Percentiles rank a stretch among this genome's conserved stretches.
Conservation (phyloP, 2,329 filamentous ascomycete genomes). For the Talaromyces sp. region DNA sequence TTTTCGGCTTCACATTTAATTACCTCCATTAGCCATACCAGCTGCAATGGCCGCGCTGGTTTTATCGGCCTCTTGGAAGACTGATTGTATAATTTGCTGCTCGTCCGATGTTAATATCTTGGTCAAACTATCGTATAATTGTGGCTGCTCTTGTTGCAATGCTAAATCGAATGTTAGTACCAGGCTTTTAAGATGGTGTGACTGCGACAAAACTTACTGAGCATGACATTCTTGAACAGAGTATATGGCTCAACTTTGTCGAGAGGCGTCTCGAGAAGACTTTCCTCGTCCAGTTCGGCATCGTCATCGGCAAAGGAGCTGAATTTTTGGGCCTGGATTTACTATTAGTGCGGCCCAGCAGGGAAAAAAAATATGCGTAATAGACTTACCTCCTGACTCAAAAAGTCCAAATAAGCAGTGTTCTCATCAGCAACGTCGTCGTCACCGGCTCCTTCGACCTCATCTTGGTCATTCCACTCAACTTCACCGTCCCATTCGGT, state of each 20-base stretch:
- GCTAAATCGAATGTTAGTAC: slow-evolving; percentile 47
- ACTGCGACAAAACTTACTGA: slow-evolving; percentile 59
- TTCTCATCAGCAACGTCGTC: slow-evolving; percentile 79
- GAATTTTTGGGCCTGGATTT: slow-evolving; percentile 70
- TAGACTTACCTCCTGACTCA: slow-evolving; percentile 71
- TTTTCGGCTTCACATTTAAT: neutral
- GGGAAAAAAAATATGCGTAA: neutral
- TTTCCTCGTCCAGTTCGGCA: slow-evolving; percentile 87
- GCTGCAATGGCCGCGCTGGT: slow-evolving; percentile 33
- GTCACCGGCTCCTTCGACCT: slow-evolving; percentile 56
- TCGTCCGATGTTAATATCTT: slow-evolving; percentile 75
- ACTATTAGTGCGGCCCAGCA: neutral
- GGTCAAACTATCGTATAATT: slow-evolving; percentile 77
- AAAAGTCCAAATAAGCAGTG: slow-evolving; percentile 88
- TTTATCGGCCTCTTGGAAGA: slow-evolving; percentile 67
- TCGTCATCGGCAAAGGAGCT: slow-evolving; percentile 70
- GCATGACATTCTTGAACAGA: slow-evolving; percentile 74
- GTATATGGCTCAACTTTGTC: slow-evolving; percentile 94
- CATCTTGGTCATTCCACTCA: slow-evolving; percentile 60
- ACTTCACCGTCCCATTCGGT: slow-evolving; percentile 77
- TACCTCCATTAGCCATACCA: slow-evolving; percentile 25
- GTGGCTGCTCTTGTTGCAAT: slow-evolving; percentile 84
- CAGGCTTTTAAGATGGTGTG: slow-evolving; percentile 6
- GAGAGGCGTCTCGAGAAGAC: slow-evolving; percentile 84
- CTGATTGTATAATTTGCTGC: slow-evolving; percentile 71